A percentile compares a stretch with the other conserved stretches of the same genome.
Evolutionary conservation across 805 yeast genomes (phyloP).

Genomic region (Candida sithepensis): DNA sequence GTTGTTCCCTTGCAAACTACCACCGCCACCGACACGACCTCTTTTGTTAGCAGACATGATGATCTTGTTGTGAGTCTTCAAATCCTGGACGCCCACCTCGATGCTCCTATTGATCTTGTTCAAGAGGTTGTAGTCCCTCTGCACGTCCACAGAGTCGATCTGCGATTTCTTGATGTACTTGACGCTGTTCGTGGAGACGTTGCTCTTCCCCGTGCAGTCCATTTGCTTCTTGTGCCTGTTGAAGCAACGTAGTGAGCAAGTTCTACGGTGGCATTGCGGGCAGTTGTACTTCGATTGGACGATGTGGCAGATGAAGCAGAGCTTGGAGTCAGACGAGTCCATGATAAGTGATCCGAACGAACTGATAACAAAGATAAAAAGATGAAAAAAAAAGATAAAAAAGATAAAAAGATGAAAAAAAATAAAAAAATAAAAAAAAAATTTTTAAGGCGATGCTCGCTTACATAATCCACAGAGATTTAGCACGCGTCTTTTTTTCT

Average conservation of each 20-base stretch:
- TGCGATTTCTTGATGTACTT: constrained; percentile 48
- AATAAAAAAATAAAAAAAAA: no score
- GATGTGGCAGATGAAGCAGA: constrained; percentile 44
- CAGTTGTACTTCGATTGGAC: constrained; percentile 62
- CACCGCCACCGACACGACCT: constrained; percentile 10
- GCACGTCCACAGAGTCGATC: constrained; percentile 50
- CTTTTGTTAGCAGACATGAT: constrained; percentile 20
- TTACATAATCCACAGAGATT: no score
- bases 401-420: no score
- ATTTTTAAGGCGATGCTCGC: no score
- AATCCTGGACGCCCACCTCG: constrained; percentile 54
- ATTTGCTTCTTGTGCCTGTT: constrained; percentile 60
- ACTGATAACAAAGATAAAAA: no score
- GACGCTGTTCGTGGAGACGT: constrained; percentile 39
- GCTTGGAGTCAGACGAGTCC: not conserved
- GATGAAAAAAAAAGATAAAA: not conserved
- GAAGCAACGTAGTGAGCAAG: constrained; percentile 74
- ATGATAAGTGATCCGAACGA: no score
- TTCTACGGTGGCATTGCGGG: constrained; percentile 66
- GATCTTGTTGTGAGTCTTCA: constrained; percentile 44
- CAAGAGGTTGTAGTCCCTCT: constrained; percentile 81
- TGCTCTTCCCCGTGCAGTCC: constrained; percentile 65
- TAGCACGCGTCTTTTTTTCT: no score
- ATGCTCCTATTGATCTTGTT: constrained; percentile 56
- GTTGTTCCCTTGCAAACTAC: no score